phyloP scores from a whole-genome alignment of 2,329 filamentous ascomycete genomes.

The Trichoderma gracile region DNA sequence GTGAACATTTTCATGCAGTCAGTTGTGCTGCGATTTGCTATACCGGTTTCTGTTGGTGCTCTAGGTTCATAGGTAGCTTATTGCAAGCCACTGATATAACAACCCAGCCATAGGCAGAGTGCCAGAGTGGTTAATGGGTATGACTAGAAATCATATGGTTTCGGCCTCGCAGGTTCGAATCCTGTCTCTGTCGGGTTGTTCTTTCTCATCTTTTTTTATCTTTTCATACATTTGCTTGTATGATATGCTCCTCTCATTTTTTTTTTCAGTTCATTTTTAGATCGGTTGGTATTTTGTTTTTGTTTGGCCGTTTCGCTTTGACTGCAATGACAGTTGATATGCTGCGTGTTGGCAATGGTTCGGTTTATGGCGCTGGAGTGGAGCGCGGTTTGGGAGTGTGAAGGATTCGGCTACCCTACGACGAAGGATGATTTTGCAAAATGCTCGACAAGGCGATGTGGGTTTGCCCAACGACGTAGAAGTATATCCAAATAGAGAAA shows the following conservation, averaged over 20 bases:
- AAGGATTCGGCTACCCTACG: too few relatives aligned
- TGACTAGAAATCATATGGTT: conserved; percentile 27
- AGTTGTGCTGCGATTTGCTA: too few relatives aligned
- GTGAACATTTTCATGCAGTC: too few relatives aligned
- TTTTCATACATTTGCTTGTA: not conserved
- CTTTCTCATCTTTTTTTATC: not conserved
- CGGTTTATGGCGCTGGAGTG: not conserved
- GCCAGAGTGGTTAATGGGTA: conserved; percentile 27
- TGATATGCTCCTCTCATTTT: not conserved
- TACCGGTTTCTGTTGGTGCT: too few relatives aligned
- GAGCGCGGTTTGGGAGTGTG: too few relatives aligned
- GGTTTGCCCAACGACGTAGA: too few relatives aligned
- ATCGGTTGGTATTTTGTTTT: not conserved
- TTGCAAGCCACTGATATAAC: not conserved
- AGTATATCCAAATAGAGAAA: too few relatives aligned
- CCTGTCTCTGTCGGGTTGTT: conserved; percentile 24
- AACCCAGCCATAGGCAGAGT: conserved; percentile 15
- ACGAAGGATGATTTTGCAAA: too few relatives aligned
- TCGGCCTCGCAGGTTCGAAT: conserved; percentile 26
- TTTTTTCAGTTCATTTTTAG: too few relatives aligned
- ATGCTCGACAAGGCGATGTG: too few relatives aligned
- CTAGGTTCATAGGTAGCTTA: not conserved
- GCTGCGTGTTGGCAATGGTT: not conserved
- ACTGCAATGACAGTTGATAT: not conserved
- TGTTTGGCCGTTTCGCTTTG: not conserved